phyloP scores from a whole-genome alignment of 1,284 basidiomycete genomes.

The Gomphus sp. region DNA sequence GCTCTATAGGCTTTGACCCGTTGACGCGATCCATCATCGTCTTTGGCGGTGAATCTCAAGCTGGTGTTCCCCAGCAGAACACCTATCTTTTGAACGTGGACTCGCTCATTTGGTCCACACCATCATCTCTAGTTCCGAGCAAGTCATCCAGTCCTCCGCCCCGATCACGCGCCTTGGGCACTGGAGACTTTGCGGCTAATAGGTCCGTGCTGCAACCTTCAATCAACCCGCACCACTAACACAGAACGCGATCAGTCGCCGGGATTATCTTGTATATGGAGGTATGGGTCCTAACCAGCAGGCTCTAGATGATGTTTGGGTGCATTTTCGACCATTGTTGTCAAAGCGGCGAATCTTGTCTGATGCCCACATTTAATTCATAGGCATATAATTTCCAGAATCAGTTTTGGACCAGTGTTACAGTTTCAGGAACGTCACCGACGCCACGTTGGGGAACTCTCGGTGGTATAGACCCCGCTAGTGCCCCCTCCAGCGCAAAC shows the following conservation, averaged over 20 bases:
- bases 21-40: conserved; percentile 49
- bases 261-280: conserved; percentile 60
- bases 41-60: conserved; percentile 65
- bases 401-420: conserved; percentile 62
- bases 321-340: conserved; percentile 23
- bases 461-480: conserved; percentile 55
- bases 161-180: conserved; percentile 53
- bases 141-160: conserved; percentile 41
- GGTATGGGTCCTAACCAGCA: conserved; percentile 44
- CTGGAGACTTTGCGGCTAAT: conserved; percentile 65
- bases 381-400: conserved; percentile 68
- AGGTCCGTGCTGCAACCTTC: conserved; percentile 40
- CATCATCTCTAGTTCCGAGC: conserved; percentile 31
- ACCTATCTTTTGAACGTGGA: conserved; percentile 64
- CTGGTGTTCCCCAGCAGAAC: conserved; percentile 49
- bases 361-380: conserved; percentile 7
- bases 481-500: conserved; percentile 22
- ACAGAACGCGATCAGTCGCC: conserved; percentile 37
- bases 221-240: background rate
- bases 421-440: conserved; percentile 38
- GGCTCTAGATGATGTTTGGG: conserved; percentile 63
- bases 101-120: conserved; percentile 49
- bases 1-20: conserved; percentile 48
- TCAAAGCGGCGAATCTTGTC: background rate
- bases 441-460: conserved; percentile 56